Evolutionary conservation across 208 protist genomes (phyloP), one percentile per base, ranked within the genome.

Genomic region (Herpetomonas tarakana): DNA sequence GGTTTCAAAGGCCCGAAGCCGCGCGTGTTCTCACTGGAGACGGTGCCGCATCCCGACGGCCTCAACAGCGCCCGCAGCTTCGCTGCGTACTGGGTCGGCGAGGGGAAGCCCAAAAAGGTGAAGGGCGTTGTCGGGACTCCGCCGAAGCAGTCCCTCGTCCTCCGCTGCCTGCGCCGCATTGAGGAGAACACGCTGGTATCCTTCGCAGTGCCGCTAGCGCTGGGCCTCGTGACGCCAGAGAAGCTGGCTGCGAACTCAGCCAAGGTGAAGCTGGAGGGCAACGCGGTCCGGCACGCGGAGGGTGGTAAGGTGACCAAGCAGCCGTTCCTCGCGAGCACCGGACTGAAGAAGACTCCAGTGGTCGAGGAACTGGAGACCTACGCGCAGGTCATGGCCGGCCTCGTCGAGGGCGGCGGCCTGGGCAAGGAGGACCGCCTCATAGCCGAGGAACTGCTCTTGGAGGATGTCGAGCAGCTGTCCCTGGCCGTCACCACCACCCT

Each of bases 201-300:
- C n/a, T 65, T 95, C 22, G 55, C 52, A 3, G 61, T 91, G 3
- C 86, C 89, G 9, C 63, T 61, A 0, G 51, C 78, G n/a, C 56
- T 89, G 9, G 65, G 78, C 12, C 66, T 95, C 29, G 52, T 74
- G 7, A 62, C 65, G 19, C 89, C 89, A 0, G 86, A 92, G 31
- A 87, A 86, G 58, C 69, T 93, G 39, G 59, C 79, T 14, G 73
- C 63, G 11, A 92, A 93, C 66, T 81, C 80, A 14, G 49, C 75
- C 11, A 92, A 91, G 71, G 54, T 95, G 27, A 95, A 92, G 70
- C 73, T 95, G 22, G 83, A 92, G 52, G 89, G 76, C 25, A 63
- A 51, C 27, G 31, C 78, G 3, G 46, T 74, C 2, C 63, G 50
- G 16, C 44, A 74, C 60, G 76, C 86, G 0, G 76, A 81, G 19